Percentiles rank a stretch among this genome's conserved stretches.
Conservation (phyloP, 2,329 filamentous ascomycete genomes). For the Ophiostoma montium region DNA sequence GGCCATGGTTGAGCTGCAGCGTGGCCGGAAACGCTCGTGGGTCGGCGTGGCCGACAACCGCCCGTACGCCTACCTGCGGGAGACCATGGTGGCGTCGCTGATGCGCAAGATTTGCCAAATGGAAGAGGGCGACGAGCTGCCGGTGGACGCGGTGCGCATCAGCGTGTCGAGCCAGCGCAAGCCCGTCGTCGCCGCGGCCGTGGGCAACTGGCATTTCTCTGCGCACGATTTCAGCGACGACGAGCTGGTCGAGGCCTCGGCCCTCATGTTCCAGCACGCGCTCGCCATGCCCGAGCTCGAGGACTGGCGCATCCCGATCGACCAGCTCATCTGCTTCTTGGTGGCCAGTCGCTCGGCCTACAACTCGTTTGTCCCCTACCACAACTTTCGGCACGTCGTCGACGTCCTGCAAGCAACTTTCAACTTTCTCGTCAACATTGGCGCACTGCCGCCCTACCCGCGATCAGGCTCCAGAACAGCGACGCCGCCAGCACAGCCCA, state of each 20-base stretch:
- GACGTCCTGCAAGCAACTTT: slow-evolving; percentile 93
- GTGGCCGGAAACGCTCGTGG: slow-evolving; percentile 77
- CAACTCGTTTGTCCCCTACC: slow-evolving; percentile 90
- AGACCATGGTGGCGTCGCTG: slow-evolving; percentile 84
- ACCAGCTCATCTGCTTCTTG: slow-evolving; percentile 71
- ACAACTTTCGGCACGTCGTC: slow-evolving; percentile 95
- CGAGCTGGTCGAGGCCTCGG: slow-evolving; percentile 73
- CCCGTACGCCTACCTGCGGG: slow-evolving; percentile 76
- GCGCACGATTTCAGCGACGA: slow-evolving; percentile 85
- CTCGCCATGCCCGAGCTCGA: slow-evolving; percentile 69
- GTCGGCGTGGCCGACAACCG: slow-evolving; percentile 75
- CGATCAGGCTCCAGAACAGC: background rate
- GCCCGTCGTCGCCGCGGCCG: slow-evolving; percentile 48
- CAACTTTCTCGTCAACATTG: slow-evolving; percentile 71
- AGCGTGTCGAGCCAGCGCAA: slow-evolving; percentile 52
- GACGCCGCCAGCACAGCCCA: slow-evolving; percentile 63
- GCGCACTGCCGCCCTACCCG: slow-evolving; percentile 57
- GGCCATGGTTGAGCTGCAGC: slow-evolving; percentile 55
- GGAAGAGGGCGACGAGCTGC: slow-evolving; percentile 45
- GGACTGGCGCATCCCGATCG: slow-evolving; percentile 67
- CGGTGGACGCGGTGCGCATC: slow-evolving; percentile 52
- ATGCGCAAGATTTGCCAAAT: slow-evolving; percentile 73
- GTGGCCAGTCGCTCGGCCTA: slow-evolving; percentile 87
- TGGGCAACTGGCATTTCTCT: slow-evolving; percentile 76
- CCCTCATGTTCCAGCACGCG: slow-evolving; percentile 81